Evolutionary conservation across 2,329 filamentous ascomycete genomes (phyloP).

Genomic region (Juglanconis sp.): DNA sequence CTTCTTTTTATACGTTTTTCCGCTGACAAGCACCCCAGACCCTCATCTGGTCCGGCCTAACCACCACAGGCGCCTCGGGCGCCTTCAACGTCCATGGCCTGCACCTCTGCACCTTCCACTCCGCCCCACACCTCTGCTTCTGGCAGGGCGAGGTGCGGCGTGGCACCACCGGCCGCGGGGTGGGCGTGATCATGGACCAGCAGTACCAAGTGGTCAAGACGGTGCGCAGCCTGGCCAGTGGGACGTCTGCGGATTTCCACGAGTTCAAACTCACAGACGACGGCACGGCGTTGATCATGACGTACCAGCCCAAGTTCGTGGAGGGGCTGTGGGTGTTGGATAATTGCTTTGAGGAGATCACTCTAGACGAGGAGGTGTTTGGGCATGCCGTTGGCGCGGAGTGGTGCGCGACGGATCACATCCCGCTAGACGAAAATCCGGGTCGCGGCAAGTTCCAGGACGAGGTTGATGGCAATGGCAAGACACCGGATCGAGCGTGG

Average conservation of each 20-base stretch:
- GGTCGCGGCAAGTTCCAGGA: background rate
- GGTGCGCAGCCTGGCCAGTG: background rate
- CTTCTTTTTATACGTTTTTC: too few species aligned
- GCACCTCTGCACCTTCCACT: slow-evolving; percentile 4
- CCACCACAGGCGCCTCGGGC: background rate
- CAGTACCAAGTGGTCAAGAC: slow-evolving; percentile 11
- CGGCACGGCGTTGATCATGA: slow-evolving; percentile 7
- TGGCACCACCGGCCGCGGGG: slow-evolving; percentile 4
- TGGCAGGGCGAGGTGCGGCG: slow-evolving; percentile 9
- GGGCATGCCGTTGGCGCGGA: background rate
- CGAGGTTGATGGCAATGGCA: background rate
- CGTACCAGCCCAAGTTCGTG: slow-evolving; percentile 2
- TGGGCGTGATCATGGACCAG: slow-evolving; percentile 8
- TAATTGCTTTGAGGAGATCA: slow-evolving; percentile 7
- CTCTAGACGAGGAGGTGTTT: slow-evolving; percentile 1
- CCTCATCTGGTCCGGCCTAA: slow-evolving; percentile 9
- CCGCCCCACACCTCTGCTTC: slow-evolving; percentile 7
- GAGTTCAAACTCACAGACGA: slow-evolving; percentile 7
- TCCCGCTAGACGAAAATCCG: slow-evolving; percentile 1
- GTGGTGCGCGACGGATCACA: slow-evolving; percentile 12
- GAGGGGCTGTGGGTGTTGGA: slow-evolving; percentile 8
- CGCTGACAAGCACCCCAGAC: background rate
- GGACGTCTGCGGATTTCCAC: slow-evolving; percentile 4
- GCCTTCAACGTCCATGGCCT: slow-evolving; percentile 1
- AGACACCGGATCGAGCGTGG: slow-evolving; percentile 32